phyloP scores from a whole-genome alignment of 192 early-diverging fungal genomes.

The Backusella macrospora region DNA sequence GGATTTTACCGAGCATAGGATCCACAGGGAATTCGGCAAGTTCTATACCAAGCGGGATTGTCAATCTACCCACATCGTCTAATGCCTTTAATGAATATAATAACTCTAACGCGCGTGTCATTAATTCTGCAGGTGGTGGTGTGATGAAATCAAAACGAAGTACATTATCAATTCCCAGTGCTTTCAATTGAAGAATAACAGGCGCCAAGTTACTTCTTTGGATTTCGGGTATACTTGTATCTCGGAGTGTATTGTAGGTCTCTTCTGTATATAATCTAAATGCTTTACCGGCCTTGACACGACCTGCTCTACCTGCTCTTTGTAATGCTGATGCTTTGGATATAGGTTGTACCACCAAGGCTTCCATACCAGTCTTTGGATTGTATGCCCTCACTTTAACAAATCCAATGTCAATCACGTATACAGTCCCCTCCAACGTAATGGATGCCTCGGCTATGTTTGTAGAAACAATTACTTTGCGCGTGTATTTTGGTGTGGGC shows the following conservation, averaged over 20 bases:
- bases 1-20: slow-evolving; percentile 67
- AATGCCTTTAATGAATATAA: slow-evolving; percentile 74
- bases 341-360: slow-evolving; percentile 84
- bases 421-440: slow-evolving; percentile 75
- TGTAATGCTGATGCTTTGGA: slow-evolving; percentile 94
- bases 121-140: slow-evolving; percentile 69
- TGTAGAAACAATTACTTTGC: slow-evolving; percentile 89
- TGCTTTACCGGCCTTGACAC: slow-evolving; percentile 87
- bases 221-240: slow-evolving; percentile 92
- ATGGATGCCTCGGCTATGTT: slow-evolving; percentile 89
- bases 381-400: slow-evolving; percentile 85
- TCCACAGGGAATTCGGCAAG: slow-evolving; percentile 81
- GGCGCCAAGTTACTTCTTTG: slow-evolving; percentile 77
- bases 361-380: slow-evolving; percentile 91
- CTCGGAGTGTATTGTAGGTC: slow-evolving; percentile 77
- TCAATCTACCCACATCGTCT: slow-evolving; percentile 70
- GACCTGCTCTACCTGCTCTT: slow-evolving; percentile 91
- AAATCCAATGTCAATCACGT: slow-evolving; percentile 81
- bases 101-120: slow-evolving; percentile 73
- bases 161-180: slow-evolving; percentile 81
- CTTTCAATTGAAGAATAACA: slow-evolving; percentile 75
- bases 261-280: slow-evolving; percentile 91
- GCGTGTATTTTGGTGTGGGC: slow-evolving; percentile 48
- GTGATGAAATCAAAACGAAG: slow-evolving; percentile 80
- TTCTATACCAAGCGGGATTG: slow-evolving; percentile 69